A percentile compares a stretch with the other conserved stretches of the same genome.
Conservation (phyloP, 2,329 filamentous ascomycete species). For the Curvularia sp. region DNA sequence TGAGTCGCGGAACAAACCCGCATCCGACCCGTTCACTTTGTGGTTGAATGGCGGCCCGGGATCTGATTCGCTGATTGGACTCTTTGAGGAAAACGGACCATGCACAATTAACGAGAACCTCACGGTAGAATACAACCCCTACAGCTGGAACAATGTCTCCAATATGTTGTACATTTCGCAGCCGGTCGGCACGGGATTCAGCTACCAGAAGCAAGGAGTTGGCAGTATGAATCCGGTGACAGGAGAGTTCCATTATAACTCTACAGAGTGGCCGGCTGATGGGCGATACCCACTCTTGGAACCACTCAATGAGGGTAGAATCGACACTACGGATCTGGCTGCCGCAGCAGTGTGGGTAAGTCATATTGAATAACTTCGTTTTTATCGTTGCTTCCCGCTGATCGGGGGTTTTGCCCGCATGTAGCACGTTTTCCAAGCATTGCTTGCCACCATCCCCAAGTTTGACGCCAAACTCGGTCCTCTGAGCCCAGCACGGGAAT, state of each 20-base stretch:
- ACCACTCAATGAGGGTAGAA: constrained; percentile 56
- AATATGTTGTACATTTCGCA: constrained; percentile 70
- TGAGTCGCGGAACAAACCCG: constrained; percentile 58
- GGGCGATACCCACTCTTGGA: constrained; percentile 57
- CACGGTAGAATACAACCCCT: constrained; percentile 58
- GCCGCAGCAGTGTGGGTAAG: constrained; percentile 52
- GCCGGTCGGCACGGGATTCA: constrained; percentile 66
- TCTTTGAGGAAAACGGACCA: constrained; percentile 56
- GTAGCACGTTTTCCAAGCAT: constrained; percentile 34
- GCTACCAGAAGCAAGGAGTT: constrained; percentile 44
- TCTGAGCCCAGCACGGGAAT: constrained; percentile 46
- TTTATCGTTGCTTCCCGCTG: neutral
- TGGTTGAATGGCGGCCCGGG: constrained; percentile 64
- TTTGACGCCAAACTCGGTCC: constrained; percentile 47
- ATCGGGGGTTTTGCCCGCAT: constrained; percentile 2
- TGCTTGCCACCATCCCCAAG: constrained; percentile 33
- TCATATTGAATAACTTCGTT: constrained; percentile 39
- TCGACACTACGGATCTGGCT: constrained; percentile 65
- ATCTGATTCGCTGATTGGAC: constrained; percentile 60
- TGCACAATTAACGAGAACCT: constrained; percentile 31
- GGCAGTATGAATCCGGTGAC: constrained; percentile 48
- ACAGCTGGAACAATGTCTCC: constrained; percentile 66
- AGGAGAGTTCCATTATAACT: constrained; percentile 57
- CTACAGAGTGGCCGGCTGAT: constrained; percentile 50
- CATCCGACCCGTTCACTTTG: constrained; percentile 57